Evolutionary conservation across 148 eudicot species (phyloP).

Genomic region (Nyssa sinensis): DNA sequence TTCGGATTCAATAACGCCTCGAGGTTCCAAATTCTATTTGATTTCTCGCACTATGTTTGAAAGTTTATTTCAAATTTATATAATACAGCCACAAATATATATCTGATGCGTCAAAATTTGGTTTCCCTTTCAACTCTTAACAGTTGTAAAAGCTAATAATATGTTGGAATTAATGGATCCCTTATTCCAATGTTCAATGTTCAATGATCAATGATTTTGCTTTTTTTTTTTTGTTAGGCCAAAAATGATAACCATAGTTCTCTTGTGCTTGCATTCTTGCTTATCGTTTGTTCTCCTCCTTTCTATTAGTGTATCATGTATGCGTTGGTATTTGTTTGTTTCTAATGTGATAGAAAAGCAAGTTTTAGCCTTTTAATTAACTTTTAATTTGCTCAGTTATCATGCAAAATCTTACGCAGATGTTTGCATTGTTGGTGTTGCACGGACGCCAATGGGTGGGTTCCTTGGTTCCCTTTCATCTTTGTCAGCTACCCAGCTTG

Average conservation of each 20-base stretch:
- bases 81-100: background rate
- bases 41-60: background rate
- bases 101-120: background rate
- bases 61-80: background rate
- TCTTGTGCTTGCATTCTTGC: background rate
- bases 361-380: background rate
- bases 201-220: background rate
- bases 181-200: background rate
- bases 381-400: background rate
- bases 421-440: constrained; percentile 90
- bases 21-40: constrained; percentile 23
- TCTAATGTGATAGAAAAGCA: background rate
- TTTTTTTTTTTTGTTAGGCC: background rate
- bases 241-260: background rate
- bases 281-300: background rate
- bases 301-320: background rate
- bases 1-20: constrained; percentile 32
- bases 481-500: constrained; percentile 90
- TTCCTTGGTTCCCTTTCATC: constrained; percentile 91
- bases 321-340: background rate
- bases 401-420: constrained; percentile 40
- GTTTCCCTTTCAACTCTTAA: background rate
- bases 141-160: too few species aligned
- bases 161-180: background rate
- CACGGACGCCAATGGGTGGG: constrained; percentile 86